Base-by-base conservation (phyloP, 225 moss, liverwort and hornwort species). In the Physcomitrium patens region DNA sequence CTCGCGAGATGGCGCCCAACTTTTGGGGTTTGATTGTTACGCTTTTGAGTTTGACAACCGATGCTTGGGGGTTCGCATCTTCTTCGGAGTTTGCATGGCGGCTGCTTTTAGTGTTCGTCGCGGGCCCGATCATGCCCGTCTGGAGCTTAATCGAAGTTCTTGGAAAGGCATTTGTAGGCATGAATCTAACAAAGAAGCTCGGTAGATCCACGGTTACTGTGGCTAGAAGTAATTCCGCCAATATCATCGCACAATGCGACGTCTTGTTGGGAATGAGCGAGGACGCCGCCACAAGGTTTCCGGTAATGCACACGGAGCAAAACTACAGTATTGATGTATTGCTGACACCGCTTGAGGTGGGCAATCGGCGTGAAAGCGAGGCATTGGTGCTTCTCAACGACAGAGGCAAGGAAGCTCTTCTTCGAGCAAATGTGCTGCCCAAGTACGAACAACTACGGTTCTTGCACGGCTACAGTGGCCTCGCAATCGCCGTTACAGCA, bases 381-480 rank as follows among this genome's bases (percentile, higher is more conserved):
- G 87, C 87, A 16, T 47, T 87, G 12, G 80, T 85, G 28, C 71
- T 87, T 10, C 69, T 87, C 10, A 87, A 87, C 49, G 87, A 85
- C 61, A 52, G 87, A 0, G 87, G 87, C 3, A 87, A 87, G 31
- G 87, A 87, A 42, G 87, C 87, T 0, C 74, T 87, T 3, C 70
- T 85, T 0, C 84, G 84, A 8, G 87, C 87, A 0, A 80, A 85
- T 22, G 87, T 87, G 64, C 45, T 87, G 3, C 87, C 84, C 1
- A 87, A 87, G 65, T 85, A 87, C 56, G 87, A 87, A 77, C 87
- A 87, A 65, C 75, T 85, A 18, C 79, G 87, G 8, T 87, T 87
- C 44, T n/a, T 87, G 18, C 87, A 87, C 16, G 87, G 87, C 0
- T 85, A 85, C 44, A 82, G 84, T 24, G 87, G 84, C 9, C 77